A percentile compares a stretch with the other conserved stretches of the same genome.
phyloP scores from a whole-genome alignment of 2,329 filamentous ascomycete species.

The Exophiala lecanii-corni region DNA sequence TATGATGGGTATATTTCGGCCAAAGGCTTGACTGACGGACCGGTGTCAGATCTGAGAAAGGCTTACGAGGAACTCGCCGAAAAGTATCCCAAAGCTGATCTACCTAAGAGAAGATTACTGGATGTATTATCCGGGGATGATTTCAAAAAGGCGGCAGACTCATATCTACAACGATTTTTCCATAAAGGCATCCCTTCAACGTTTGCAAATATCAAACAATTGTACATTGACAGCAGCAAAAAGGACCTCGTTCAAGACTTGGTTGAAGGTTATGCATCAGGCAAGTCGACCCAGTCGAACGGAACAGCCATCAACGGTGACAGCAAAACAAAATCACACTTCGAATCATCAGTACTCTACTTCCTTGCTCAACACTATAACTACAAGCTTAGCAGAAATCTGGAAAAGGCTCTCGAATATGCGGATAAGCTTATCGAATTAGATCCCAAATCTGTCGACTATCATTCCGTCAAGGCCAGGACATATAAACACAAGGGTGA shows the following conservation, averaged over 20 bases:
- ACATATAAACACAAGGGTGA: slow-evolving; percentile 91
- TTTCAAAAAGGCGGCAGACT: slow-evolving; percentile 71
- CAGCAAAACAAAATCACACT: slow-evolving; percentile 54
- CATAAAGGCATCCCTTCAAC: slow-evolving; percentile 91
- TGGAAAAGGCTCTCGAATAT: slow-evolving; percentile 73
- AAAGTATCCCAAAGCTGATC: slow-evolving; percentile 78
- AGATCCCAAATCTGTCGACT: slow-evolving; percentile 78
- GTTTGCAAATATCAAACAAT: slow-evolving; percentile 92
- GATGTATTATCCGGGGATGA: slow-evolving; percentile 81
- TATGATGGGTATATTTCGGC: slow-evolving; percentile 72
- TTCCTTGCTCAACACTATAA: slow-evolving; percentile 98
- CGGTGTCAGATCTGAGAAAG: slow-evolving; percentile 62
- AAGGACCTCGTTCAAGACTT: slow-evolving; percentile 69
- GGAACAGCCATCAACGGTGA: slow-evolving; percentile 43
- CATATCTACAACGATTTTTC: slow-evolving; percentile 78
- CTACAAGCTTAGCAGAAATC: slow-evolving; percentile 79
- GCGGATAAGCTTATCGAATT: slow-evolving; percentile 79
- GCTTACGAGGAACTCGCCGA: slow-evolving; percentile 78
- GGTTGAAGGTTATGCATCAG: slow-evolving; percentile 71
- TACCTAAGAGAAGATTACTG: slow-evolving; percentile 77
- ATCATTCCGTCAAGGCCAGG: slow-evolving; percentile 89
- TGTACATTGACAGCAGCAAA: slow-evolving; percentile 76
- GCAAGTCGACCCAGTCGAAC: slow-evolving; percentile 47
- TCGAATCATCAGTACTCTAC: slow-evolving; percentile 76
- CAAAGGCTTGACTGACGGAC: slow-evolving; percentile 58